phyloP scores from a whole-genome alignment of 768 basidiomycete genomes.

The Hericium erinaceus region DNA sequence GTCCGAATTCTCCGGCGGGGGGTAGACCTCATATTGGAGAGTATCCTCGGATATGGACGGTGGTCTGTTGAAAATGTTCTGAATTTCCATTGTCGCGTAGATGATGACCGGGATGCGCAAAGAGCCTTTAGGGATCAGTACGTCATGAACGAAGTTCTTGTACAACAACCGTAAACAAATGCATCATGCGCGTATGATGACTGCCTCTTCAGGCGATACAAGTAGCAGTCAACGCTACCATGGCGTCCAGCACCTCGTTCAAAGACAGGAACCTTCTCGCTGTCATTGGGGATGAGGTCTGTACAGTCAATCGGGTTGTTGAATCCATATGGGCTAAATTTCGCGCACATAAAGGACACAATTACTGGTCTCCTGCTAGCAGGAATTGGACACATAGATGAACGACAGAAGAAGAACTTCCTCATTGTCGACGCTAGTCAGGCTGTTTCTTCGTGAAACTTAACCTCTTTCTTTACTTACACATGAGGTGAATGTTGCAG shows the following conservation, averaged over 20 bases:
- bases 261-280: conserved; percentile 86
- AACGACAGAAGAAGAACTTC: conserved; percentile 95
- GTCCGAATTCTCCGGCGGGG: conserved; percentile 42
- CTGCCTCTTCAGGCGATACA: neutral
- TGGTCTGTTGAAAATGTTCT: conserved; percentile 51
- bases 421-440: conserved; percentile 87
- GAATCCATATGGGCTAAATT: conserved; percentile 10
- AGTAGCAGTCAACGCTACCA: conserved; percentile 15
- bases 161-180: neutral
- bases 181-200: neutral
- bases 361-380: conserved; percentile 94
- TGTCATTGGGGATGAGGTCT: conserved; percentile 95
- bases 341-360: conserved; percentile 59
- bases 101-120: neutral
- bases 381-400: conserved; percentile 86
- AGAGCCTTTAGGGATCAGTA: neutral
- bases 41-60: conserved; percentile 84
- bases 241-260: conserved; percentile 45
- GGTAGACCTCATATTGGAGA: conserved; percentile 67
- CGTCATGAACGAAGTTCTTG: neutral
- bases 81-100: neutral
- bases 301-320: conserved; percentile 7
- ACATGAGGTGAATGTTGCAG: conserved; percentile 29
- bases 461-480: neutral
- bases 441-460: neutral